Conservation (phyloP, 2,329 filamentous ascomycete species). For the Phoma herbarum region DNA sequence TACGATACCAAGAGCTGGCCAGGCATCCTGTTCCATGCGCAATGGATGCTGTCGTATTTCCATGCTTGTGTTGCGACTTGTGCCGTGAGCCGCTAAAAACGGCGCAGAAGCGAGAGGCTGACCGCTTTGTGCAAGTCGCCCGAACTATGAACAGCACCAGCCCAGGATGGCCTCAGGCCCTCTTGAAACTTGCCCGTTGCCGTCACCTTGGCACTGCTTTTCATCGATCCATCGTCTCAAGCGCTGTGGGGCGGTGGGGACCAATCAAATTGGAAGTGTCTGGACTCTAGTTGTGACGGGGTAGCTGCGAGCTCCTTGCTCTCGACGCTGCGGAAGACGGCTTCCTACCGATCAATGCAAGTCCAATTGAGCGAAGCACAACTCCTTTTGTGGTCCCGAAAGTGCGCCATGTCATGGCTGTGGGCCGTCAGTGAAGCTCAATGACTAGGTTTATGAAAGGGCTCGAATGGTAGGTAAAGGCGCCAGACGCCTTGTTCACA, state of each 20-base stretch:
- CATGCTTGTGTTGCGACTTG: conserved; percentile 4
- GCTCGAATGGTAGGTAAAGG: background rate
- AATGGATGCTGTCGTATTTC: background rate
- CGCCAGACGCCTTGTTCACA: background rate
- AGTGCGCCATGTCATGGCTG: conserved; percentile 1
- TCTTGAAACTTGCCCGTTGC: conserved; percentile 11
- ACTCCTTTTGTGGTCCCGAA: conserved; percentile 4
- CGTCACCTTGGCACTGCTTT: conserved; percentile 15
- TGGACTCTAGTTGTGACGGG: conserved; percentile 12
- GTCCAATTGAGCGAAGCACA: conserved; percentile 1
- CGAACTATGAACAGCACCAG: background rate
- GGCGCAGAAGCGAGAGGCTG: conserved; percentile 1
- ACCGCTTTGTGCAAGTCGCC: conserved; percentile 8
- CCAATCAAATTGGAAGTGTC: conserved; percentile 14
- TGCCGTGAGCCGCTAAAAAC: conserved; percentile 7
- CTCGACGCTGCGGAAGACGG: conserved; percentile 10
- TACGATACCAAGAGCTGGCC: background rate
- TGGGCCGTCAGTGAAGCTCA: conserved; percentile 4
- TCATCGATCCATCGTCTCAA: conserved; percentile 15
- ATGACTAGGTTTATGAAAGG: conserved; percentile 1
- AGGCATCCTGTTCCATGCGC: background rate
- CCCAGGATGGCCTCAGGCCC: conserved; percentile 4
- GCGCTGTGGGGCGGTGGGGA: conserved; percentile 18
- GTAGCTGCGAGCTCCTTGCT: conserved; percentile 6
- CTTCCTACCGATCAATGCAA: conserved; percentile 20